Conservation (phyloP, 805 yeast genomes). For the Teunomyces lycoperdinae region DNA sequence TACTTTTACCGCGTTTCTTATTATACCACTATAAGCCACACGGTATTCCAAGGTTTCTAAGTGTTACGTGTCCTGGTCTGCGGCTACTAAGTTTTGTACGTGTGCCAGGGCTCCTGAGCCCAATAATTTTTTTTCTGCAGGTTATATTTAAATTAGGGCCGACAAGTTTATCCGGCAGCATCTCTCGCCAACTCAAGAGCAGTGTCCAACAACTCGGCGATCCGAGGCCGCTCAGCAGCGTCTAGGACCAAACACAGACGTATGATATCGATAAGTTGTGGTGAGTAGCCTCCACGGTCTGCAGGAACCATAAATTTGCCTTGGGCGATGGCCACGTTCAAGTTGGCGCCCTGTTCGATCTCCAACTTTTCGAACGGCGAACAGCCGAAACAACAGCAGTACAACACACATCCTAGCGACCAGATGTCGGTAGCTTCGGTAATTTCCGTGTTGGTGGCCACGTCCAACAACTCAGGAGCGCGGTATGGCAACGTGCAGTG, state of each 20-base stretch:
- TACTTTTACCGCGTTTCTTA: not conserved
- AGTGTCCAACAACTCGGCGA: conserved; percentile 54
- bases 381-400: conserved; percentile 69
- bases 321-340: conserved; percentile 69
- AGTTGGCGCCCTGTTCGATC: conserved; percentile 75
- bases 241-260: conserved; percentile 60
- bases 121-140: not conserved
- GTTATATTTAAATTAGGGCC: not conserved
- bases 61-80: not conserved
- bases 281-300: conserved; percentile 48
- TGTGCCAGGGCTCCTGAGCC: not conserved
- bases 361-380: conserved; percentile 90
- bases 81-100: not conserved
- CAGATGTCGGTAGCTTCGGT: conserved; percentile 83
- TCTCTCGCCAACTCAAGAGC: conserved; percentile 39
- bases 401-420: conserved; percentile 86
- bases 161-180: not conserved
- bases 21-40: not conserved
- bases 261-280: conserved; percentile 55
- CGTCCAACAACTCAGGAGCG: conserved; percentile 87
- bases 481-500: conserved; percentile 84
- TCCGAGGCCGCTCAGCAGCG: conserved; percentile 58
- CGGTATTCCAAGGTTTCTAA: not conserved
- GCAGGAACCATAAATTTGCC: conserved; percentile 63
- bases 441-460: conserved; percentile 60